Base-by-base conservation (phyloP, 2,329 filamentous ascomycete genomes). In the Calonectria naviculata region DNA sequence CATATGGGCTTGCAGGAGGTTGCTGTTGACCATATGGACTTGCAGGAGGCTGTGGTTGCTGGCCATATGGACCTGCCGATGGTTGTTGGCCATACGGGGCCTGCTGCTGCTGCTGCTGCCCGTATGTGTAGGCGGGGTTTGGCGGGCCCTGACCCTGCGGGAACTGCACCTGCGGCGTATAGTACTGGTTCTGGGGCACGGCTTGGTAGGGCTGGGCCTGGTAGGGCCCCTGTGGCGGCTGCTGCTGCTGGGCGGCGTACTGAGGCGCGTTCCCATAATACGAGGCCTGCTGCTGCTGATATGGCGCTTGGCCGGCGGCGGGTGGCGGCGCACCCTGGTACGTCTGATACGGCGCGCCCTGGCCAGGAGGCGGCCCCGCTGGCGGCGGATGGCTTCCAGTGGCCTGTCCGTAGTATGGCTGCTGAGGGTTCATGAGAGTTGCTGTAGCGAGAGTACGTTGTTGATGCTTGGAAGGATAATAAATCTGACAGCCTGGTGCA, bases 361-460 rank as follows among this genome's bases (percentile, higher is more conserved):
- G 21, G 56, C 36, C 65, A 10, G 29, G 24, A 3, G 64, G 71
- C 15, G 41, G 67, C 21, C 75, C 73, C 9, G 64, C 73, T 2
- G 68, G 67, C 5, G 46, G 26, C 3, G 73, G 34, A 4, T 54
- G 38, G 24, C 67, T 65, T 0, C 73, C 68, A 3, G 66, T 41
- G 8, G 58, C 65, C 26, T 77, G 76, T 58, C 73, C 74, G 60
- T 75, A 78, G 15, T 76, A 75, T 3, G 72, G 74, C 42, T 78
- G 76, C 44, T 74, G 67, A 34, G 64, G 64, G 62, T 67, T 70
- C 70, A 74, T 74, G 26, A 26, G 49, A 9, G 21, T 34, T 7
- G 29, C 17, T 46, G 31, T 4, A 17, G 10, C 42, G 42, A n/a
- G 19, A n/a, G 24, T 49, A 17, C 3, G 36, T 5, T 28, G 13